Evolutionary conservation across 148 eudicot species (phyloP).

Genomic region (Arctostaphylos glauca): DNA sequence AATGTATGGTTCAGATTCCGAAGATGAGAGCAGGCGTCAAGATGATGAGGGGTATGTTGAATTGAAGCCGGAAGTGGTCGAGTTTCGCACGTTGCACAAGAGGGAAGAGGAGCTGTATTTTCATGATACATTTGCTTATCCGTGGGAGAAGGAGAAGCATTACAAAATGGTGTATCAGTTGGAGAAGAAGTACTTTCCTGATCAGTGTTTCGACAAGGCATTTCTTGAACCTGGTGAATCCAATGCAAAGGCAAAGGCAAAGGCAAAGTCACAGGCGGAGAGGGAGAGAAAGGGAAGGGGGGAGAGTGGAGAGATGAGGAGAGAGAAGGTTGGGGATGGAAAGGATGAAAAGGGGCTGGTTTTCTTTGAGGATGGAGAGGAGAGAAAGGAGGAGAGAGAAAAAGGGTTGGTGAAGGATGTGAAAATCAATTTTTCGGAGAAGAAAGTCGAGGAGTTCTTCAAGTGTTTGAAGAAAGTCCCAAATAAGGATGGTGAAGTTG

Average conservation of each 20-base stretch:
- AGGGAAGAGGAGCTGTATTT: conserved; percentile 90
- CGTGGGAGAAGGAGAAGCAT: conserved; percentile 98
- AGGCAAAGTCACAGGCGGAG: conserved; percentile 9
- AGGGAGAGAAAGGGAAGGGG: conserved; percentile 17
- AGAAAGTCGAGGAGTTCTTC: conserved; percentile 91
- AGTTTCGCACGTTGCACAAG: conserved; percentile 69
- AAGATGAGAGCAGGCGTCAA: conserved; percentile 47
- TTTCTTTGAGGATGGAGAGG: conserved; percentile 61
- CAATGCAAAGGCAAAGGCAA: conserved; percentile 21
- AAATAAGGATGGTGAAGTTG: conserved; percentile 39
- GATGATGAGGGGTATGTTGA: conserved; percentile 53
- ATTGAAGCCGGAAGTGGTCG: conserved; percentile 85
- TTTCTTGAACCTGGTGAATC: conserved; percentile 71
- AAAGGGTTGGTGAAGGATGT: conserved; percentile 33
- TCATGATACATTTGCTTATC: conserved; percentile 80
- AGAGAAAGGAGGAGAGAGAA: conserved; percentile 21
- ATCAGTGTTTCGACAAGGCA: conserved; percentile 90
- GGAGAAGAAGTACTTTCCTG: conserved; percentile 97
- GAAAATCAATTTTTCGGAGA: conserved; percentile 58
- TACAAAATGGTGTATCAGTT: conserved; percentile 95
- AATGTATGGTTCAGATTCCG: conserved; percentile 88
- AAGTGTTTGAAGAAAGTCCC: conserved; percentile 91
- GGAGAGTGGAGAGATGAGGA: conserved; percentile 16
- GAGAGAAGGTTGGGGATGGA: conserved; percentile 29
- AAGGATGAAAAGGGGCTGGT: conserved; percentile 55